phyloP scores from a whole-genome alignment of 306 rosid genomes.

The Adenanthera pavonina region DNA sequence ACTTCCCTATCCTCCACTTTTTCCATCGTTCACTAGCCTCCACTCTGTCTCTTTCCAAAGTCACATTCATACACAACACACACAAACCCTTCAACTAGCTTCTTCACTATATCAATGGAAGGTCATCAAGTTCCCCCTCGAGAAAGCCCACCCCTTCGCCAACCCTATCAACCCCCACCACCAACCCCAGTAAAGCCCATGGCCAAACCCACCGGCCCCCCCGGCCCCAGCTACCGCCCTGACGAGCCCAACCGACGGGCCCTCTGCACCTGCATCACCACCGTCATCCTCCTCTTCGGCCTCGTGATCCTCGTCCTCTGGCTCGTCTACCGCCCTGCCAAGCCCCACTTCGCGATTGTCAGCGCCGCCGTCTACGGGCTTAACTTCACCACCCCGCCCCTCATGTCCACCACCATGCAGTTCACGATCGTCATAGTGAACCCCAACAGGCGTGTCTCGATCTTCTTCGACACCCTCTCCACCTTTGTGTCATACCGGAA shows the following conservation, averaged over 20 bases:
- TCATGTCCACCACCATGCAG: conserved; percentile 68
- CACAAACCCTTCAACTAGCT: conserved; percentile 10
- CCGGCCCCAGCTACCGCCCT: not conserved
- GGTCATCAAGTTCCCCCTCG: not conserved
- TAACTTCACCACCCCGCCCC: conserved; percentile 59
- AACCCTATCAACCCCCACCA: conserved; percentile 16
- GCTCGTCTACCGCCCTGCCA: conserved; percentile 81
- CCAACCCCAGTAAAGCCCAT: not conserved
- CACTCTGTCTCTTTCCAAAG: not conserved
- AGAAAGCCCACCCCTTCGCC: not conserved
- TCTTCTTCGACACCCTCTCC: conserved; percentile 66
- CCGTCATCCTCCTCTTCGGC: conserved; percentile 63
- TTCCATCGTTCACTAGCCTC: conserved; percentile 15
- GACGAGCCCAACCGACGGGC: conserved; percentile 35
- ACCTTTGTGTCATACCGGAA: conserved; percentile 58
- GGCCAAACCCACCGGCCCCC: conserved; percentile 25
- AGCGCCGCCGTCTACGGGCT: conserved; percentile 68
- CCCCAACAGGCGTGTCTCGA: conserved; percentile 76
- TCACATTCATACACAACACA: not conserved
- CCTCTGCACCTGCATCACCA: conserved; percentile 59
- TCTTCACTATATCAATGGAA: conserved; percentile 36
- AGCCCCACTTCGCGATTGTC: conserved; percentile 67
- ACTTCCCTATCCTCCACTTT: conserved; percentile 40
- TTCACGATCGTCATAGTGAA: conserved; percentile 72
- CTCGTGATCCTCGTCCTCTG: conserved; percentile 58